Evolutionary conservation across 805 yeast genomes (phyloP), one percentile per base, ranked within the genome.

Genomic region (Naumovozyma castellii): DNA sequence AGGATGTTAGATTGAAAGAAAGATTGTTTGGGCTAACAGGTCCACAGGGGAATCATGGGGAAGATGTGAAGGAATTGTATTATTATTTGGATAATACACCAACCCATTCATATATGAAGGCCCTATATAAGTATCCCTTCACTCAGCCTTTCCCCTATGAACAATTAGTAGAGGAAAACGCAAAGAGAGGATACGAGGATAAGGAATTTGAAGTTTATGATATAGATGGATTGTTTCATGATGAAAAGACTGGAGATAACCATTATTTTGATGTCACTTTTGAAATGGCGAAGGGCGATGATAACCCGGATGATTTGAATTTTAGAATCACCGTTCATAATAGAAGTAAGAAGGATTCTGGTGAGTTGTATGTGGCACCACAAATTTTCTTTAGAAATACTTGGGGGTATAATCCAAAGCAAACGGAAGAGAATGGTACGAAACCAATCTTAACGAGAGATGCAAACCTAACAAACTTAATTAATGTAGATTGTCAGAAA

Each of bases 31-130:
- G 97, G 1, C 72, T 87, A 32, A 86, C 95, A 19, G 94, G 94
- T 36, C 86, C 86, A 5, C 90, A 87, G 59, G 97, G 96, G 9
- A 88, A 88, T 59, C 97, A 87, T 60, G 97, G 97, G 41, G 97
- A 87, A 59, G 97, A 87, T 58, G 95, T 85, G 43, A 87, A 87
- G 66, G 94, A 84, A 56, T 60, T 80, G 49, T 84, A 84, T 59
- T 87, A 76, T 57, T 86, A 88, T 55, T 69, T 88, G 45, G 97
- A 87, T 64, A 87, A 85, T 62, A 84, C 94, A 9, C 97, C 97
- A 4, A 75, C 95, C 5, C 96, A 87, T 64, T 80, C 94, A 27
- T 87, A 88, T 65, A 82, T 85, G 83, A 87, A 88, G 66, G 85
- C 80, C 49, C 69, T 85, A 43, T 87, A 87, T 73, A 88, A 88